A percentile compares a stretch with the other conserved stretches of the same genome.
Conservation (phyloP, 2,329 filamentous ascomycete genomes). For the Amauroascus verrucosus region DNA sequence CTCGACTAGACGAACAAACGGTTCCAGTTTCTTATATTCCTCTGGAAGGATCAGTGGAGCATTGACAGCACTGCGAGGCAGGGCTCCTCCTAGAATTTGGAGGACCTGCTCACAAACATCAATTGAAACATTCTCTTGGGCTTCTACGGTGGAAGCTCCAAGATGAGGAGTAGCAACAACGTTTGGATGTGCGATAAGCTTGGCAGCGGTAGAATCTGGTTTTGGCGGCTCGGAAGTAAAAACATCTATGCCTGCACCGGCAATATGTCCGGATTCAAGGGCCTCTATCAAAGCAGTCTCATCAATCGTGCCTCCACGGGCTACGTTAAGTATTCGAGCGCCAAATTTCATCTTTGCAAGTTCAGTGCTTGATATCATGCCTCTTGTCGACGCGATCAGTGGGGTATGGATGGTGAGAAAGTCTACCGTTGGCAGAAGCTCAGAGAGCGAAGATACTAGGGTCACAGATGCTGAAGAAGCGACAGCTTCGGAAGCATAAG, state of each 20-base stretch:
- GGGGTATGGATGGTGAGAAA: constrained; percentile 77
- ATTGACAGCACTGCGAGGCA: constrained; percentile 69
- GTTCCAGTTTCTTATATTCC: constrained; percentile 66
- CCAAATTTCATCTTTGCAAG: constrained; percentile 61
- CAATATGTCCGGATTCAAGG: constrained; percentile 59
- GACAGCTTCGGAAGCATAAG: constrained; percentile 64
- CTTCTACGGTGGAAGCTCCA: constrained; percentile 69
- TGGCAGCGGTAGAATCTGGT: constrained; percentile 51
- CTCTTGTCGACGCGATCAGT: constrained; percentile 63
- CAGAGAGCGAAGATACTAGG: constrained; percentile 47
- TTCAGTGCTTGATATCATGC: constrained; percentile 59
- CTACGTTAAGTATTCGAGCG: constrained; percentile 67
- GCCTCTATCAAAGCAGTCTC: constrained; percentile 62
- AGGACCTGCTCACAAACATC: constrained; percentile 74
- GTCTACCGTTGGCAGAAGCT: constrained; percentile 57
- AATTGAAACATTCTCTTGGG: constrained; percentile 72
- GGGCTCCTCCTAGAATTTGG: constrained; percentile 59
- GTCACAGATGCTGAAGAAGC: constrained; percentile 58
- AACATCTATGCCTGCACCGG: constrained; percentile 69
- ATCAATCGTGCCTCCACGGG: constrained; percentile 69
- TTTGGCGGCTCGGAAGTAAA: constrained; percentile 64
- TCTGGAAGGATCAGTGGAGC: constrained; percentile 71
- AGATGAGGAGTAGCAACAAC: constrained; percentile 72
- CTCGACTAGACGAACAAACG: constrained; percentile 65
- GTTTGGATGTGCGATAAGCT: constrained; percentile 56